These are phyloP conservation scores for Ascochyta viciae-villosae DNA, from an alignment of 2,329 filamentous ascomycete species.

Conservation along the genomic window DNA sequence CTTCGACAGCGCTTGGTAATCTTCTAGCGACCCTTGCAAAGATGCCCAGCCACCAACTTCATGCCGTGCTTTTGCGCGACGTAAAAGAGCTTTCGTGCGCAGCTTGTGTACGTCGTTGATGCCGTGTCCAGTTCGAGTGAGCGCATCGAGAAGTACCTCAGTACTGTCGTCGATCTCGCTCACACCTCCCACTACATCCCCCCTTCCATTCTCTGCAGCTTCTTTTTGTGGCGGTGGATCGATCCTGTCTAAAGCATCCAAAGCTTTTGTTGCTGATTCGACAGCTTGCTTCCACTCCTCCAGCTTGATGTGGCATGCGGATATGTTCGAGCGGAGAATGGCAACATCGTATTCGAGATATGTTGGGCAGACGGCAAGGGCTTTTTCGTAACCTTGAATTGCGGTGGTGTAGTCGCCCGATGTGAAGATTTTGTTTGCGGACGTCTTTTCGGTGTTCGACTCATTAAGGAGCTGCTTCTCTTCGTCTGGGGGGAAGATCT, in stretches of 20 bases:
- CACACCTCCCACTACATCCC: conserved; percentile 58
- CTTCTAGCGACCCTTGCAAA: conserved; percentile 77
- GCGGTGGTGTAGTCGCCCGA: conserved; percentile 76
- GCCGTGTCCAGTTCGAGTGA: conserved; percentile 36
- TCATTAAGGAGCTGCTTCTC: conserved; percentile 67
- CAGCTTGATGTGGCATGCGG: conserved; percentile 86
- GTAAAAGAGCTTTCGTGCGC: conserved; percentile 80
- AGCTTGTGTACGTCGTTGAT: conserved; percentile 75
- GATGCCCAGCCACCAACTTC: conserved; percentile 80
- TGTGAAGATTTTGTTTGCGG: conserved; percentile 82
- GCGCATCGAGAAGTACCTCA: conserved; percentile 42
- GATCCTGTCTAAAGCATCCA: conserved; percentile 75
- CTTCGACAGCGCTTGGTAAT: conserved; percentile 73
- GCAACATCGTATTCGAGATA: conserved; percentile 90
- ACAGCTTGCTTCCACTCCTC: conserved; percentile 85
- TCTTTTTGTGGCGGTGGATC: conserved; percentile 47
- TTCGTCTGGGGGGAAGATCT: conserved; percentile 44
- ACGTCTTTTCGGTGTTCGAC: conserved; percentile 74
- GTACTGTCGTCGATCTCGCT: conserved; percentile 63
- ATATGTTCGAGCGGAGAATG: conserved; percentile 85
- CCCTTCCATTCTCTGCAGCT: conserved; percentile 55
- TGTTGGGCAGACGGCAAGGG: conserved; percentile 77
- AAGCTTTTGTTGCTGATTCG: conserved; percentile 72
- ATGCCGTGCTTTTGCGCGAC: conserved; percentile 75
- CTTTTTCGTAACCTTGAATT: conserved; percentile 82